Conservation (phyloP, 1,284 basidiomycete species). For the Hemileia vastatrix region DNA sequence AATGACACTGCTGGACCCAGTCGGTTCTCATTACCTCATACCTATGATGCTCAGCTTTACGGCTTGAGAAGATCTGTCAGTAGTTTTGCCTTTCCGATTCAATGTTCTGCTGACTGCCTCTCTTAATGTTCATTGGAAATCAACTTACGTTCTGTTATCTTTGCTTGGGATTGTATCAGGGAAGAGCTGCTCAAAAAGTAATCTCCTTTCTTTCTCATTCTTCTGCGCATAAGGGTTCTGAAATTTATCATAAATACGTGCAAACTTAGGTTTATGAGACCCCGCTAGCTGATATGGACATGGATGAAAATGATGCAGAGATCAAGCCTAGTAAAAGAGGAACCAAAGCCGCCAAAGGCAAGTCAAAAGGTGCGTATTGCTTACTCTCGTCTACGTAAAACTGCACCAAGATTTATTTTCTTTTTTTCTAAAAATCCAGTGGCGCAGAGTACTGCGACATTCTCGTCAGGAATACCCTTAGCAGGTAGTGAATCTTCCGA, state of each 20-base stretch:
- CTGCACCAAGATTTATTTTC: not conserved
- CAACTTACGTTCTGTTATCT: too few relatives aligned
- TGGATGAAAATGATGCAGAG: not conserved
- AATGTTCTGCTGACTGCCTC: not conserved
- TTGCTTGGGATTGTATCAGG: not conserved
- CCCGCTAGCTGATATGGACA: not conserved
- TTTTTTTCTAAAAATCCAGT: not conserved
- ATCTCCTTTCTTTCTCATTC: not conserved
- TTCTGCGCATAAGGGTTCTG: too few relatives aligned
- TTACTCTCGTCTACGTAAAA: not conserved
- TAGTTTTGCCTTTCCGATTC: not conserved
- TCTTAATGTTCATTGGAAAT: not conserved
- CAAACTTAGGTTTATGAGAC: not conserved
- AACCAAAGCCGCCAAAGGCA: too few relatives aligned
- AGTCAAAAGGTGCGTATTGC: too few relatives aligned
- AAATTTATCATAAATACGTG: not conserved
- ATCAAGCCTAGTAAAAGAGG: not conserved
- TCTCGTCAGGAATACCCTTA: conserved; percentile 4
- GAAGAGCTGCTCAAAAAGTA: conserved; percentile 21
- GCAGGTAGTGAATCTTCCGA: conserved; percentile 9
- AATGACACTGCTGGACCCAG: not conserved
- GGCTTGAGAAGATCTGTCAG: conserved; percentile 22
- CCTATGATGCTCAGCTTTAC: conserved; percentile 19
- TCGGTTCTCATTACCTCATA: conserved; percentile 9
- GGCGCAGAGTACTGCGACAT: not conserved